phyloP scores from a whole-genome alignment of 2,329 filamentous ascomycete species.

The Corinectria fuckeliana region DNA sequence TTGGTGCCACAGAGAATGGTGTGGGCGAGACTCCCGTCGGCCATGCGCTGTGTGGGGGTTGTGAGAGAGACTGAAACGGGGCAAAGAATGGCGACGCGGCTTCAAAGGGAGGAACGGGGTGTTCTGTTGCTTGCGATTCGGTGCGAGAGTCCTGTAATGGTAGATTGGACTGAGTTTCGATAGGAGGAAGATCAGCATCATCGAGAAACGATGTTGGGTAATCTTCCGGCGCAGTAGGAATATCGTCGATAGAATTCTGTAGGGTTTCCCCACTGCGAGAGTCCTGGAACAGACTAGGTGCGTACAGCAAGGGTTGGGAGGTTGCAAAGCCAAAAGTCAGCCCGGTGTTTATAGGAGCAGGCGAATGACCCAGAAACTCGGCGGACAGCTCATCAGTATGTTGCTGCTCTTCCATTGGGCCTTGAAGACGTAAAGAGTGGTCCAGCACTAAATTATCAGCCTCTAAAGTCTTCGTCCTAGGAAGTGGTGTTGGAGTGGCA shows the following conservation, averaged over 20 bases:
- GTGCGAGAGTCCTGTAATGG: conserved; percentile 14
- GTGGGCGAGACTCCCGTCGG: conserved; percentile 11
- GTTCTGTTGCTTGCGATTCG: background rate
- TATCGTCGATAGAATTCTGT: conserved; percentile 13
- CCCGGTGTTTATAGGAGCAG: conserved; percentile 15
- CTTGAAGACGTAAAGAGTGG: conserved; percentile 22
- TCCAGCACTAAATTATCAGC: conserved; percentile 10
- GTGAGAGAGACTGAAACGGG: conserved; percentile 11
- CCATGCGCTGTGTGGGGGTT: conserved; percentile 22
- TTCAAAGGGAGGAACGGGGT: conserved; percentile 14
- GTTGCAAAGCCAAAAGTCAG: conserved; percentile 27
- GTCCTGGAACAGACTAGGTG: conserved; percentile 19
- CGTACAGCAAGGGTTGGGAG: conserved; percentile 27
- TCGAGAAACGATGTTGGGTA: conserved; percentile 36
- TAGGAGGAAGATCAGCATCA: background rate
- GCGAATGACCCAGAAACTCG: conserved; percentile 20
- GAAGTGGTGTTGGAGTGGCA: conserved; percentile 32
- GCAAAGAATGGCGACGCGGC: conserved; percentile 16
- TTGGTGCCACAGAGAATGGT: conserved; percentile 10
- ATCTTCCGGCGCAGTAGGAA: conserved; percentile 13
- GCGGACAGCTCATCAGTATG: conserved; percentile 6
- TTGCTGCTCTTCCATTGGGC: conserved; percentile 9
- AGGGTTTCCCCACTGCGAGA: conserved; percentile 5
- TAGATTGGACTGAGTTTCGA: conserved; percentile 19
- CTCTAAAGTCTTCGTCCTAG: conserved; percentile 29